phyloP scores from a whole-genome alignment of 331 rosid species.

The Rosa hybrid region DNA sequence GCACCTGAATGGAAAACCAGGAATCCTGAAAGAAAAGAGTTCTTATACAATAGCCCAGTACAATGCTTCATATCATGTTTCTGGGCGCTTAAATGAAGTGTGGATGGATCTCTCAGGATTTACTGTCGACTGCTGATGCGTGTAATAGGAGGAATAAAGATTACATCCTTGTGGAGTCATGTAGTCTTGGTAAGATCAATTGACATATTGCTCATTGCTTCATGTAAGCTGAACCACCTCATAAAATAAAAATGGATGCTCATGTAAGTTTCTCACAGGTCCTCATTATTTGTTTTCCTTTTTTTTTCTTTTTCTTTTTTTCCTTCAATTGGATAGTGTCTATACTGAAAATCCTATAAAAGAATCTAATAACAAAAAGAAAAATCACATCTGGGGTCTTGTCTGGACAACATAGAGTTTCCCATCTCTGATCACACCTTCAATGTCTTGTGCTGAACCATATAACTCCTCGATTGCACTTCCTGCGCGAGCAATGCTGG shows the following conservation, averaged over 20 bases:
- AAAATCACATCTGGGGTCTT: constrained; percentile 88
- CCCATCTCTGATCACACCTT: constrained; percentile 90
- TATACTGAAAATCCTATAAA: not conserved
- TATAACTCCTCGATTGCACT: constrained; percentile 78
- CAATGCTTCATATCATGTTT: constrained; percentile 42
- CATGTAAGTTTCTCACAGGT: not conserved
- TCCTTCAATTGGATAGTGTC: not conserved
- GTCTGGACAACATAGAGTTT: constrained; percentile 92
- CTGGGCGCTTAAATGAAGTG: constrained; percentile 65
- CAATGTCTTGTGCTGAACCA: constrained; percentile 90
- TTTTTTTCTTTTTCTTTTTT: not conserved
- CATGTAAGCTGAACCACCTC: not conserved
- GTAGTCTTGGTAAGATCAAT: not conserved
- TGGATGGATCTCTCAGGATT: constrained; percentile 58
- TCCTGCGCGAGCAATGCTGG: constrained; percentile 92
- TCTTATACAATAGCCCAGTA: constrained; percentile 67
- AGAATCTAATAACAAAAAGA: not conserved
- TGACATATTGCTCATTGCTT: not conserved
- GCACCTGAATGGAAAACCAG: constrained; percentile 18
- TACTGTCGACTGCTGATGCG: constrained; percentile 34
- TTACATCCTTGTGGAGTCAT: not conserved
- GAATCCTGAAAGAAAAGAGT: constrained; percentile 30
- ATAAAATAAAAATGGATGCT: constrained; percentile 3
- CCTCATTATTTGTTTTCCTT: no score
- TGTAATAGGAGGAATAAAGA: constrained; percentile 2